Evolutionary conservation across 2,329 filamentous ascomycete genomes (phyloP).

Genomic region (Atkinsonella texensis): DNA sequence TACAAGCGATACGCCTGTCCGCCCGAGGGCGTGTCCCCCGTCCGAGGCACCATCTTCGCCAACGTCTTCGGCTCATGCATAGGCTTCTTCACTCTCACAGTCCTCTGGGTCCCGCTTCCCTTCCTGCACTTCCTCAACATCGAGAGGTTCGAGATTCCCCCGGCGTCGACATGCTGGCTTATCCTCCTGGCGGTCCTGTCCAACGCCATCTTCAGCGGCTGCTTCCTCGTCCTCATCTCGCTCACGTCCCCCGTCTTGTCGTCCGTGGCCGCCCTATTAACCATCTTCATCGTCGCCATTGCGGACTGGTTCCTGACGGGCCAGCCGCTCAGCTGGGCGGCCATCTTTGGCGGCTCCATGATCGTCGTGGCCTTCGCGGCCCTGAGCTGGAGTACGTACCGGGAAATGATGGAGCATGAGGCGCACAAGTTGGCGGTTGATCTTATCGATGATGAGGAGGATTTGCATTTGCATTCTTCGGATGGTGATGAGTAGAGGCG

Average conservation of each 20-base stretch:
- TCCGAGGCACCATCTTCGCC: conserved; percentile 91
- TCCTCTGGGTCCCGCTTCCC: conserved; percentile 87
- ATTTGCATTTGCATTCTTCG: conserved; percentile 21
- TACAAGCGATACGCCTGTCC: conserved; percentile 93
- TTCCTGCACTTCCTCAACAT: conserved; percentile 66
- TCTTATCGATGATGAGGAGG: conserved; percentile 35
- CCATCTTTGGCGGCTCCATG: conserved; percentile 69
- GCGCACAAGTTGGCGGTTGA: conserved; percentile 41
- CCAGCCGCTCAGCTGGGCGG: conserved; percentile 58
- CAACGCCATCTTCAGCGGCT: conserved; percentile 87
- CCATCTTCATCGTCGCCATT: conserved; percentile 91
- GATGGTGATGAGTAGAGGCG: neutral
- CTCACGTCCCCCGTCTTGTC: conserved; percentile 87
- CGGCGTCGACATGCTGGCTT: conserved; percentile 65
- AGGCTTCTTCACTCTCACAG: conserved; percentile 69
- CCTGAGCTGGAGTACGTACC: conserved; percentile 82
- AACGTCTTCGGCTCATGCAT: conserved; percentile 86
- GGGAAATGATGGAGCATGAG: conserved; percentile 81
- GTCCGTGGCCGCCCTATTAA: conserved; percentile 83
- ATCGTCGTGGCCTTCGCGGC: conserved; percentile 85
- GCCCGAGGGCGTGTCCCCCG: conserved; percentile 72
- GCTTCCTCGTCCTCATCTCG: conserved; percentile 84
- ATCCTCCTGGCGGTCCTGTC: conserved; percentile 69
- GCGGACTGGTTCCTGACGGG: conserved; percentile 83
- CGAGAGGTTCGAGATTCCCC: conserved; percentile 74